These are phyloP conservation scores for Aspergillus novoparasiticus DNA, from an alignment of 2,329 filamentous ascomycete species.

Conservation along the genomic window DNA sequence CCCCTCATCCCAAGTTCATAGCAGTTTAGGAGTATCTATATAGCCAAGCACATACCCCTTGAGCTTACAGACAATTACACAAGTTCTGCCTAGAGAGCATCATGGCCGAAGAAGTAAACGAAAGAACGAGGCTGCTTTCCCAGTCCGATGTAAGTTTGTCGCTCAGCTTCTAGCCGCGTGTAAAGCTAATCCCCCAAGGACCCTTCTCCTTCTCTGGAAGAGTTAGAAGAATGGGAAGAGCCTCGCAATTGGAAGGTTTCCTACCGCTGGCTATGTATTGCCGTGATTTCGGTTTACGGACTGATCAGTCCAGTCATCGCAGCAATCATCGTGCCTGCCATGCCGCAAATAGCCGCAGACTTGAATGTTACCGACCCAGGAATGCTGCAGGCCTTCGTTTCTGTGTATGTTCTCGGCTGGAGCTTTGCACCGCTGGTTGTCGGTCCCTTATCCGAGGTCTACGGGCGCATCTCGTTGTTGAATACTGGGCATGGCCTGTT, in stretches of 20 bases:
- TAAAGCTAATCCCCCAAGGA: neutral
- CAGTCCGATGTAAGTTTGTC: neutral
- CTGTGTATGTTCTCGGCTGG: neutral
- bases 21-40: neutral
- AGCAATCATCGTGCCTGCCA: neutral
- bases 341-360: neutral
- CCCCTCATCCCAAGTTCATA: neutral
- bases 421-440: neutral
- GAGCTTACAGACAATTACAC: neutral
- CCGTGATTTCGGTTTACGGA: neutral
- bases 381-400: neutral
- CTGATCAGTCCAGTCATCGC: neutral
- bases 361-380: neutral
- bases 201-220: neutral
- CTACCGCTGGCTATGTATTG: neutral
- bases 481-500: neutral
- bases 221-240: neutral
- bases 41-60: neutral
- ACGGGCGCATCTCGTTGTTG: neutral
- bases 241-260: neutral
- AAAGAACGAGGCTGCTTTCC: neutral
- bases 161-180: neutral
- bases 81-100: neutral
- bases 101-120: neutral
- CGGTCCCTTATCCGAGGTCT: neutral